phyloP scores from a whole-genome alignment of 257 asterid species.

The Nicotiana obtusifolia region DNA sequence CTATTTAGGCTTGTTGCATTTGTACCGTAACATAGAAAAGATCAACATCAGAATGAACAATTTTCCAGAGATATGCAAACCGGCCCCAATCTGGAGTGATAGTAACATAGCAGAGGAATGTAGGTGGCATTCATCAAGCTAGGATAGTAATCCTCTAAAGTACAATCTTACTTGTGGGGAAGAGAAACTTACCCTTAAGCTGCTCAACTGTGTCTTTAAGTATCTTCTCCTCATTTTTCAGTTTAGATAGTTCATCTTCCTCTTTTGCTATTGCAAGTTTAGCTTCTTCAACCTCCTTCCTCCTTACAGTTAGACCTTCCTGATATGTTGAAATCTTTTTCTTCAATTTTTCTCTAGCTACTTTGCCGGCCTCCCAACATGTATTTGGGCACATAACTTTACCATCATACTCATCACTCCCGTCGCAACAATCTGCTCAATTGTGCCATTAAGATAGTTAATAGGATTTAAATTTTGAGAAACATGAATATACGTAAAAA shows the following conservation, averaged over 20 bases:
- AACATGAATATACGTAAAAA: not conserved
- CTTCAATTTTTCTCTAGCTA: slow-evolving; percentile 78
- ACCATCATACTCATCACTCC: slow-evolving; percentile 95
- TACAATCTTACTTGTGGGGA: not conserved
- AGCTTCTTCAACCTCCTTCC: slow-evolving; percentile 61
- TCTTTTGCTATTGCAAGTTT: slow-evolving; percentile 58
- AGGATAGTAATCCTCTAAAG: not conserved
- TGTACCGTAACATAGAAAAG: not conserved
- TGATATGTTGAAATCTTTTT: slow-evolving; percentile 65
- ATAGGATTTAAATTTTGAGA: not conserved
- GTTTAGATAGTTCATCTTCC: slow-evolving; percentile 67
- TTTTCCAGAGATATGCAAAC: not conserved
- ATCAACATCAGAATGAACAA: not conserved
- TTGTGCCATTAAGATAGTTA: slow-evolving; percentile 12
- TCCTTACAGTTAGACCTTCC: slow-evolving; percentile 71
- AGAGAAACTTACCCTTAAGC: slow-evolving; percentile 56
- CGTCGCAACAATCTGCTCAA: slow-evolving; percentile 93
- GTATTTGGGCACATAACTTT: slow-evolving; percentile 67
- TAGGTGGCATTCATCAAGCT: not conserved
- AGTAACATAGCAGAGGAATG: not conserved
- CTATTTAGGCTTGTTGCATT: not conserved
- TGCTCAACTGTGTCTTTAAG: slow-evolving; percentile 71
- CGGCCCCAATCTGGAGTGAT: not conserved
- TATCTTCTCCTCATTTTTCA: slow-evolving; percentile 68
- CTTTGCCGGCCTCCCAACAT: slow-evolving; percentile 97